phyloP scores from a whole-genome alignment of 2,329 filamentous ascomycete genomes.

The Mycocentrospora acerina region DNA sequence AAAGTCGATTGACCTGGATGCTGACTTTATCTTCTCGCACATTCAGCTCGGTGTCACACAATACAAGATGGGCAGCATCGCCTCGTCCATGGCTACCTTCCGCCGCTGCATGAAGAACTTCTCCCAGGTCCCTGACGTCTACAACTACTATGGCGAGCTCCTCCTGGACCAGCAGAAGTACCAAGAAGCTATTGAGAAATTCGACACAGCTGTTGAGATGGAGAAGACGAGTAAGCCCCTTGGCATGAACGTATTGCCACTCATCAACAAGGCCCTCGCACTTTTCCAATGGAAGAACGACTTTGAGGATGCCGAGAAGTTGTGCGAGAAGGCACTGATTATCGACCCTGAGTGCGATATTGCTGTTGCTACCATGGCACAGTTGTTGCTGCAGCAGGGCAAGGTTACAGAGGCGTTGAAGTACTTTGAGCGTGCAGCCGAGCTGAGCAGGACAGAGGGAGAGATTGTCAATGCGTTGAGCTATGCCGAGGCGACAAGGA shows the following conservation, averaged over 20 bases:
- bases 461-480: conserved; percentile 96
- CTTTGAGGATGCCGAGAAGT: conserved; percentile 88
- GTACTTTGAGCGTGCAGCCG: conserved; percentile 95
- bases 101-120: conserved; percentile 98
- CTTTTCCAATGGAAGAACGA: conserved; percentile 99
- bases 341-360: conserved; percentile 99
- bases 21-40: conserved; percentile 97
- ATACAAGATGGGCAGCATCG: conserved; percentile 99
- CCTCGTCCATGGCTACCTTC: conserved; percentile 98
- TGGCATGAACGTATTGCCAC: conserved; percentile 93
- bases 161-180: conserved; percentile 96
- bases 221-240: conserved; percentile 92
- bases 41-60: conserved; percentile 99
- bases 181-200: conserved; percentile 93
- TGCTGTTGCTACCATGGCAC: conserved; percentile 97
- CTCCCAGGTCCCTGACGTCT: conserved; percentile 91
- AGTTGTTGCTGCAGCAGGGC: conserved; percentile 94
- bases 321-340: conserved; percentile 96
- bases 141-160: conserved; percentile 99
- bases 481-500: conserved; percentile 94
- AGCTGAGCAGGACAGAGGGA: conserved; percentile 89
- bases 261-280: conserved; percentile 98
- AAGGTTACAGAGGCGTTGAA: conserved; percentile 93
- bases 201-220: conserved; percentile 98
- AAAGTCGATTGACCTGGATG: conserved; percentile 96